phyloP scores from a whole-genome alignment of 257 asterid genomes.

The Solanum rostratum region DNA sequence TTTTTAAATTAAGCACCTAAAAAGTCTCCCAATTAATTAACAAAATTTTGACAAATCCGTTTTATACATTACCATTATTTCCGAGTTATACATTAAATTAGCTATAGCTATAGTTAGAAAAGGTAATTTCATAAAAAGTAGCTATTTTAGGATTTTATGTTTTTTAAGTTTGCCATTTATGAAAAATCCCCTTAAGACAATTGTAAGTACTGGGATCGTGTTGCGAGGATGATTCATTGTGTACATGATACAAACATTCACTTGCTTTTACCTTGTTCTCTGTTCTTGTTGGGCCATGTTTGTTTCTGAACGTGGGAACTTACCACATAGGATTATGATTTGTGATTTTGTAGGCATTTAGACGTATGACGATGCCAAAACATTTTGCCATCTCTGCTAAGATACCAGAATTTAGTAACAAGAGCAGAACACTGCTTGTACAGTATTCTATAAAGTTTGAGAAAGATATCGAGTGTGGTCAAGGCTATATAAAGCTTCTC shows the following conservation, averaged over 20 bases:
- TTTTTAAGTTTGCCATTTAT: no score
- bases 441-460: slow-evolving; percentile 85
- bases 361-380: slow-evolving; percentile 73
- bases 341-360: slow-evolving; percentile 57
- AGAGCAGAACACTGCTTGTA: slow-evolving; percentile 71
- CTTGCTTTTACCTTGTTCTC: neutral
- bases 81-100: no score
- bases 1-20: no score
- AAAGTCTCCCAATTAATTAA: no score
- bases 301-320: neutral
- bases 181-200: no score
- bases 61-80: no score
- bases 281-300: neutral
- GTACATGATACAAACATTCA: neutral
- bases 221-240: neutral
- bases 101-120: no score
- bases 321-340: neutral
- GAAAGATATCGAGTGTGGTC: slow-evolving; percentile 98
- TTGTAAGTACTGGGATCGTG: neutral
- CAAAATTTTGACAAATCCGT: no score
- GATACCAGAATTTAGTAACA: slow-evolving; percentile 88
- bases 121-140: no score
- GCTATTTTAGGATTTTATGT: no score
- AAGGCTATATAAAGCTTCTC: slow-evolving; percentile 86
- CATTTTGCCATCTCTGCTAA: slow-evolving; percentile 92